phyloP scores from a whole-genome alignment of 1,284 basidiomycete species.

The Schizophyllum amplum region DNA sequence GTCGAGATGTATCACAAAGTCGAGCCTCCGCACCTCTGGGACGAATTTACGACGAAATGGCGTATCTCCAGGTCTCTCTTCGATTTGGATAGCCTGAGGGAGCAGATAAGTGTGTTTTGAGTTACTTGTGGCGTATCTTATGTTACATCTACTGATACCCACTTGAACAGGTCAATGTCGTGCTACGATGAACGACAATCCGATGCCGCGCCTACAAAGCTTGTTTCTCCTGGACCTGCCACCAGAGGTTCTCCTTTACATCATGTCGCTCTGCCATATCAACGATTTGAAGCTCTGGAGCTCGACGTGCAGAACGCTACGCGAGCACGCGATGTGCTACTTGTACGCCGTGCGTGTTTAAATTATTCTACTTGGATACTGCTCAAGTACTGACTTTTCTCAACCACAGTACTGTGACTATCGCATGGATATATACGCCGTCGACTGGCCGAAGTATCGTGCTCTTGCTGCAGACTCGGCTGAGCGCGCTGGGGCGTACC shows the following conservation, averaged over 20 bases:
- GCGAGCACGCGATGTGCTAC: neutral
- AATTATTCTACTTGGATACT: neutral
- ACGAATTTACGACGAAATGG: neutral
- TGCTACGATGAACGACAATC: neutral
- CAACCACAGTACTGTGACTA: neutral
- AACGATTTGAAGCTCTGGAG: neutral
- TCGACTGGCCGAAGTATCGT: neutral
- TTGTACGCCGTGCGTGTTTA: neutral
- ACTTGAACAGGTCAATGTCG: neutral
- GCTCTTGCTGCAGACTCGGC: neutral
- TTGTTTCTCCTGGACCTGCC: neutral
- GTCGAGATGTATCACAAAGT: neutral
- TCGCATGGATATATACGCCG: neutral
- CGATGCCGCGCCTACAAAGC: neutral
- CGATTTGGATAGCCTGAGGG: neutral
- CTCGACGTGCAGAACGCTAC: neutral
- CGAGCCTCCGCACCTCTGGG: neutral
- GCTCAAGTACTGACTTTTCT: neutral
- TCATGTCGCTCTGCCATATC: neutral
- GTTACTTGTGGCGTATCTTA: neutral
- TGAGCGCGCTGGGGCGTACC: neutral
- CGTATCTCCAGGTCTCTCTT: neutral
- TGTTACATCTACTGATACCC: neutral
- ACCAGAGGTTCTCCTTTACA: neutral
- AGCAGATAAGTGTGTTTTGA: too few species aligned